These are phyloP conservation scores for Salix udensis DNA, from an alignment of 345 rosid genomes.

Conservation along the genomic window DNA sequence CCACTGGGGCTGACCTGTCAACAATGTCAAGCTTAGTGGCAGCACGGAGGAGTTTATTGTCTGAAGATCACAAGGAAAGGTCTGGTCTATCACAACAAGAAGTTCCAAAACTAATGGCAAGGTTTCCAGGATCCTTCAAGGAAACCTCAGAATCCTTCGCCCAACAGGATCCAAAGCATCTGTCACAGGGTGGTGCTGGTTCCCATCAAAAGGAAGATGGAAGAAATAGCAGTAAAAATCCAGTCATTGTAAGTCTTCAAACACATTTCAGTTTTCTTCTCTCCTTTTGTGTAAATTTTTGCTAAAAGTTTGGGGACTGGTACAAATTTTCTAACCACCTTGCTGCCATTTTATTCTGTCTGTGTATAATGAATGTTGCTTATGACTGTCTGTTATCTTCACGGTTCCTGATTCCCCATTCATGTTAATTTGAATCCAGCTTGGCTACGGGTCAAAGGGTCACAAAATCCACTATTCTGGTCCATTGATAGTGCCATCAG, in stretches of 20 bases:
- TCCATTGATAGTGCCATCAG: conserved; percentile 78
- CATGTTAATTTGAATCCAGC: conserved; percentile 31
- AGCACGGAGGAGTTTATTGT: conserved; percentile 54
- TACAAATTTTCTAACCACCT: not conserved
- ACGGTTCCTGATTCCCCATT: not conserved
- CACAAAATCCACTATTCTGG: conserved; percentile 94
- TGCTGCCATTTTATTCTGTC: not conserved
- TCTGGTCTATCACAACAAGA: conserved; percentile 47
- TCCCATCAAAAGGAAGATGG: conserved; percentile 57
- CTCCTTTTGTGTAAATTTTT: not conserved
- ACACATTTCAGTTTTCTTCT: not conserved
- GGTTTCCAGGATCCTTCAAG: conserved; percentile 92
- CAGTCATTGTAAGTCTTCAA: conserved; percentile 60
- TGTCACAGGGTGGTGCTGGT: conserved; percentile 29
- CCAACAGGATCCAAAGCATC: conserved; percentile 57
- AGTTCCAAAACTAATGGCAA: conserved; percentile 55
- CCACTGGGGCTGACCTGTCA: conserved; percentile 53
- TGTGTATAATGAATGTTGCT: not conserved
- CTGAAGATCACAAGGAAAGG: conserved; percentile 54
- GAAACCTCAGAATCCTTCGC: conserved; percentile 61
- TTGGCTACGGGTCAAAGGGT: conserved; percentile 89
- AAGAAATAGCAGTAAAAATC: conserved; percentile 57
- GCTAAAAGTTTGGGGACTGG: not conserved
- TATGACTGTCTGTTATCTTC: not conserved
- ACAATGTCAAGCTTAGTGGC: conserved; percentile 50